These are phyloP conservation scores for Haematococcus lacustris DNA, from an alignment of 139 green algal genomes.

Conservation along the genomic window DNA sequence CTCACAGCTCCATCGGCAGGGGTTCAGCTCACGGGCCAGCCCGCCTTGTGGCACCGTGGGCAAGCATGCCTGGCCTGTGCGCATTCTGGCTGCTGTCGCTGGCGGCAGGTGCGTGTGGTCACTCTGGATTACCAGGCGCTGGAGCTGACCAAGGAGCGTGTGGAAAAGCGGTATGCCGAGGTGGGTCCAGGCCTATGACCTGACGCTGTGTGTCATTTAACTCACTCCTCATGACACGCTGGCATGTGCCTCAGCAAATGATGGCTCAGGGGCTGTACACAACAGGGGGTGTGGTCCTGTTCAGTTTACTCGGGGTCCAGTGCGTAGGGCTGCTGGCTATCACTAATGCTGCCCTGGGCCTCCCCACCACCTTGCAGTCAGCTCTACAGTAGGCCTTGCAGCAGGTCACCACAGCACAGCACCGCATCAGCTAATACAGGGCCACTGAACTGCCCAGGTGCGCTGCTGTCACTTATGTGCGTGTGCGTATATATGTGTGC, in stretches of 20 bases:
- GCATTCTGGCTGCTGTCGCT: background rate
- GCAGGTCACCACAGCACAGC: too few species aligned
- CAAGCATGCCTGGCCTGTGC: background rate
- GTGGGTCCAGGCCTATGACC: background rate
- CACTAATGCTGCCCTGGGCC: too few species aligned
- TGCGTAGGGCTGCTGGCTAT: too few species aligned
- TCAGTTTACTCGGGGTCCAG: too few species aligned
- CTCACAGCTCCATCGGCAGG: background rate
- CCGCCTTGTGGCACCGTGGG: background rate
- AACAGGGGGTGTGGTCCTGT: background rate
- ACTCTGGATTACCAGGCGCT: background rate
- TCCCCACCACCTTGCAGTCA: too few species aligned
- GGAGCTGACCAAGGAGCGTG: background rate
- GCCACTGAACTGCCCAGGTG: too few species aligned
- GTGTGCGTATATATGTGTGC: too few species aligned
- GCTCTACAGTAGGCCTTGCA: too few species aligned
- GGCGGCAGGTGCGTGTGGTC: slow-evolving; percentile 5
- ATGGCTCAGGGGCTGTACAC: background rate
- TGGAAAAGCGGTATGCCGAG: slow-evolving; percentile 6
- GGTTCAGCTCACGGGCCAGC: background rate
- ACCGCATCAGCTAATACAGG: too few species aligned
- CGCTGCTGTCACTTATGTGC: too few species aligned
- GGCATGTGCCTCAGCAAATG: too few species aligned
- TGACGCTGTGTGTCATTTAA: background rate
- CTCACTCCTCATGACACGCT: too few species aligned